Base-by-base conservation (phyloP, 192 early-diverging fungal genomes). In the Entomortierella beljakovae region DNA sequence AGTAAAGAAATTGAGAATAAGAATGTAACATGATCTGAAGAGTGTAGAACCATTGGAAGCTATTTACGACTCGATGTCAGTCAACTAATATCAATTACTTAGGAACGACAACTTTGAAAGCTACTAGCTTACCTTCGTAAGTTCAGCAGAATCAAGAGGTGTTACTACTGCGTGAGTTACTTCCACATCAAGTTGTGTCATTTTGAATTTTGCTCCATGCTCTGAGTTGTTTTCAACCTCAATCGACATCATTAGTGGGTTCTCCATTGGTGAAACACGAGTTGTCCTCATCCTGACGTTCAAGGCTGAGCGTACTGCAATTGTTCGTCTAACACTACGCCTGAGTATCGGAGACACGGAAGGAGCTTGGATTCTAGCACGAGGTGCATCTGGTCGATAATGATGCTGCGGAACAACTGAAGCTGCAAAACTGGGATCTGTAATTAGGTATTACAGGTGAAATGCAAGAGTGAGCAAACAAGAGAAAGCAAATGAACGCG, bases 231-330 rank as follows among this genome's bases (percentile, higher is more conserved):
- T 89, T 63, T 89, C 88, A 16, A 89, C 58, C 49, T 89, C 88
- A 11, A 89, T 85, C 0, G 88, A 89, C 88, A 89, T 89, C 83
- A 88, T 89, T 38, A 89, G 66, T 9, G 79, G 81, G 51, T 88
- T 86, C 35, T 89, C 88, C 33, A 80, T 81, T 13, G 86, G 81
- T 6, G 86, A 88, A 3, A 84, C 86, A 32, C 84, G 84, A 9
- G 88, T 89, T 2, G 88, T 87, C n/a, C 86, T 55, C 86, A 89
- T 89, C 56, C 86, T 79, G 5, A 89, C 85, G 53, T 81, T 86
- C 6, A 89, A 35, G 6, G 85, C 86, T 4, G 88, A 86, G 16
- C 85, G 81, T 7, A 88, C 70, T 0, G 85, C 83, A n/a, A 88
- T 62, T 1, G 76, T 71, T 34, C 83, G 81, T 22, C 80, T 53